Percentiles rank a stretch among this genome's conserved stretches.
These are phyloP conservation scores for Moesziomyces aphidis DNA, from an alignment of 1,284 basidiomycete genomes.

Conservation along the genomic window DNA sequence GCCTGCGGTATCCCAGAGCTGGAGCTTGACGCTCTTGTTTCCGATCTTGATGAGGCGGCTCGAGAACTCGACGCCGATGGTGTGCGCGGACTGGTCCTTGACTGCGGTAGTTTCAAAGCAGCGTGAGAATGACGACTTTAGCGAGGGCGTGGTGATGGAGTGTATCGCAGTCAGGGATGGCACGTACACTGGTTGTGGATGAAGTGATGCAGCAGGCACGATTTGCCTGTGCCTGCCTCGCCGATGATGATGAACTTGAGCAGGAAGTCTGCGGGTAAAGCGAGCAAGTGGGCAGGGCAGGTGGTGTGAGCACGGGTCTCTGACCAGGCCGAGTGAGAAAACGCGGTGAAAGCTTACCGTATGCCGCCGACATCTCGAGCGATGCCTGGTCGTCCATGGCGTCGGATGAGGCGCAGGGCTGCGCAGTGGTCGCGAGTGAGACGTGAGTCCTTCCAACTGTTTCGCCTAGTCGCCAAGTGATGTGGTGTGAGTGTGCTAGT, in stretches of 20 bases:
- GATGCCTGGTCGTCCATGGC: slow-evolving; percentile 47
- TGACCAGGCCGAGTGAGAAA: neutral
- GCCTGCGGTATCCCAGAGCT: slow-evolving; percentile 63
- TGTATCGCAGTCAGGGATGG: neutral
- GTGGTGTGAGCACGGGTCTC: neutral
- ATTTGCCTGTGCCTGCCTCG: slow-evolving; percentile 96
- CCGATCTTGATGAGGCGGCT: slow-evolving; percentile 87
- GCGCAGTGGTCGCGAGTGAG: neutral
- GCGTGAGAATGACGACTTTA: too few relatives aligned
- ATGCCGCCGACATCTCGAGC: slow-evolving; percentile 52
- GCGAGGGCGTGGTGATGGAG: too few relatives aligned
- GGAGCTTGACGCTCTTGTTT: slow-evolving; percentile 92
- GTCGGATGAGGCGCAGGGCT: neutral
- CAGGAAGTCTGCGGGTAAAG: slow-evolving; percentile 77
- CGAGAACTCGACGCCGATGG: slow-evolving; percentile 95
- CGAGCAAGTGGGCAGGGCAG: neutral
- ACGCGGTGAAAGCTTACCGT: slow-evolving; percentile 17
- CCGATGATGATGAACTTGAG: slow-evolving; percentile 98
- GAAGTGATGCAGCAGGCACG: slow-evolving; percentile 93
- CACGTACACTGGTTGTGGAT: slow-evolving; percentile 89
- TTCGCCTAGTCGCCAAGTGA: too few relatives aligned
- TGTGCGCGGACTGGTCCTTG: slow-evolving; percentile 96
- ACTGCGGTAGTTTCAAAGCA: slow-evolving; percentile 72
- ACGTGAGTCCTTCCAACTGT: too few relatives aligned
- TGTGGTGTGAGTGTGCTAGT: too few relatives aligned